Evolutionary conservation across 495 filamentous ascomycete genomes (phyloP), one percentile per base, ranked within the genome.

Genomic region (Thozetella sp.): DNA sequence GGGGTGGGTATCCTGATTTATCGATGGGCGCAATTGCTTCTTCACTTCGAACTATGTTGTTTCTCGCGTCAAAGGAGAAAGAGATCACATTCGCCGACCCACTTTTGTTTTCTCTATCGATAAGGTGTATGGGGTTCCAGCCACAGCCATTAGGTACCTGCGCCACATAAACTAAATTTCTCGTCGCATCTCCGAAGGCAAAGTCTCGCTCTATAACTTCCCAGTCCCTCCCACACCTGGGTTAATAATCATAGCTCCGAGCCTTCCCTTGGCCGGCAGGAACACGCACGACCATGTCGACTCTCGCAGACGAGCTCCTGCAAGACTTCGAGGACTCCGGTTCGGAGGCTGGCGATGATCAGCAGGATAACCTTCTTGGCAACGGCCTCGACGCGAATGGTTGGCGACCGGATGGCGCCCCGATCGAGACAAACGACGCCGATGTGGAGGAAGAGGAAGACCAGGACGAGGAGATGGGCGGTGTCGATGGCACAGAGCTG

Each of bases 251-350:
- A 2, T 57, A 26, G 3, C 27, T 40, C 24, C 27, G n/a, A 10
- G 51, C 48, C n/a, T n/a, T 52, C 48, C 19, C 23, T 51, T 43
- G 22, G 40, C 55, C 34, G 25, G 26, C 25, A 53, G 46, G 30
- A 53, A 43, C 25, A 43, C 37, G 43, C 59, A 60, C 51, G 60
- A 78, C 52, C 15, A 93, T 93, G 90, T 86, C 91, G 69, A 92
- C 90, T 25, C 77, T 93, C 56, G 90, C 87, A 50, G 90, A 93
- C 60, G 91, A 95, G 66, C 79, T 95, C 22, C 83, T 96, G 51
- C 90, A 93, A 62, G 96, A 98, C 72, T 97, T 98, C 63, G 94
- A 93, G 61, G 91, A 88, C 60, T 86, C 86, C 1, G 83, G 86
- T 34, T 86, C 84, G 52, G 84, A 88, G 57, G 78, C 75, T 37